These are phyloP conservation scores for Viola odorata DNA, from an alignment of 345 rosid genomes.

Conservation along the genomic window DNA sequence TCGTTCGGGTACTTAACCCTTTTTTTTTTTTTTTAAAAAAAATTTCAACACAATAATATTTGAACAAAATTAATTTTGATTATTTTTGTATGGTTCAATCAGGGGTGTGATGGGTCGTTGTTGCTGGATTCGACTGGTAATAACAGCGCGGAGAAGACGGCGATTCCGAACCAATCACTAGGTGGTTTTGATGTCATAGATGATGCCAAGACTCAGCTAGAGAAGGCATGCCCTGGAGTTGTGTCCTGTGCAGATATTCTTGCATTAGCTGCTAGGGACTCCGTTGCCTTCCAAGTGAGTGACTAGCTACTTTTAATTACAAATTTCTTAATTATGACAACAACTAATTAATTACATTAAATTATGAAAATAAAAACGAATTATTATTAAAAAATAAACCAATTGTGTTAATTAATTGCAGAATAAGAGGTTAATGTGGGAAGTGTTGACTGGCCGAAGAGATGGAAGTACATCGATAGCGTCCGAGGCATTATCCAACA, in stretches of 20 bases:
- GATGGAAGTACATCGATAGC: conserved; percentile 49
- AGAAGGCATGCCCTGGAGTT: conserved; percentile 48
- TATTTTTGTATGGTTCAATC: conserved; percentile 5
- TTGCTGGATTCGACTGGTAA: conserved; percentile 35
- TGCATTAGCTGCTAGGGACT: conserved; percentile 52
- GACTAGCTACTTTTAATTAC: background rate
- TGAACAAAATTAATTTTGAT: too few relatives aligned
- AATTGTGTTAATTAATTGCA: conserved; percentile 8
- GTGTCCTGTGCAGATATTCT: conserved; percentile 69
- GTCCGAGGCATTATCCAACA: conserved; percentile 31
- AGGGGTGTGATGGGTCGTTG: conserved; percentile 76
- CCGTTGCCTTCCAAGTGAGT: conserved; percentile 47
- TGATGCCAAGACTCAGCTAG: conserved; percentile 44
- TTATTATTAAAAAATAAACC: background rate
- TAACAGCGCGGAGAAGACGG: conserved; percentile 42
- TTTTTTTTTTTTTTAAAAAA: background rate
- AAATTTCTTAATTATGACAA: background rate
- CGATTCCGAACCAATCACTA: conserved; percentile 47
- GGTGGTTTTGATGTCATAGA: conserved; percentile 51
- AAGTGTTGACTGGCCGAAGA: conserved; percentile 72
- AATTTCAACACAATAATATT: background rate
- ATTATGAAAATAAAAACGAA: too few relatives aligned
- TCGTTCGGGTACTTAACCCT: conserved; percentile 42
- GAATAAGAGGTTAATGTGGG: conserved; percentile 46
- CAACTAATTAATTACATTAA: too few relatives aligned